phyloP scores from a whole-genome alignment of 2,329 filamentous ascomycete genomes.

The Scleromitrula shiraiana region DNA sequence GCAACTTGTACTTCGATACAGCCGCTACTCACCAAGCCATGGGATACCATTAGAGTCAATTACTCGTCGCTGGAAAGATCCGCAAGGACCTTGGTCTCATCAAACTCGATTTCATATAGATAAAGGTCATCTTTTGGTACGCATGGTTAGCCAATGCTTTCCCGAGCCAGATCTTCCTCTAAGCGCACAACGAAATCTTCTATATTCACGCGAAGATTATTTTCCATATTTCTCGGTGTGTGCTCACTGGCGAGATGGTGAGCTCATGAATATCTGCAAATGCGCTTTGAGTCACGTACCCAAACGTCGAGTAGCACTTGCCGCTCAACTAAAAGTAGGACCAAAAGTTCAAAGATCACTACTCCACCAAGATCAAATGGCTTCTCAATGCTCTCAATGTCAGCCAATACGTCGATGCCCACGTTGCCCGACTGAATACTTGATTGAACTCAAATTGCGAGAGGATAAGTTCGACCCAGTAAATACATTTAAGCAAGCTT shows the following conservation, averaged over 20 bases:
- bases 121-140: slow-evolving; percentile 47
- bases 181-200: slow-evolving; percentile 44
- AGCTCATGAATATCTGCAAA: slow-evolving; percentile 52
- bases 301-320: slow-evolving; percentile 32
- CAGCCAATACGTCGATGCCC: slow-evolving; percentile 53
- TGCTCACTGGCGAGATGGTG: slow-evolving; percentile 53
- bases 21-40: slow-evolving; percentile 38
- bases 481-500: slow-evolving; percentile 47
- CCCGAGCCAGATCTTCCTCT: slow-evolving; percentile 43
- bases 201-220: slow-evolving; percentile 53
- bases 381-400: slow-evolving; percentile 46
- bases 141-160: slow-evolving; percentile 46
- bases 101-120: slow-evolving; percentile 46
- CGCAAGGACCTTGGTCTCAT: slow-evolving; percentile 42
- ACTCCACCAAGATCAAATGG: slow-evolving; percentile 32
- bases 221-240: slow-evolving; percentile 55
- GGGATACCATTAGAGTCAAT: slow-evolving; percentile 41
- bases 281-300: slow-evolving; percentile 53
- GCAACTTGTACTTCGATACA: slow-evolving; percentile 45
- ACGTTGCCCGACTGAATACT: slow-evolving; percentile 53
- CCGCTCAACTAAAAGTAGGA: slow-evolving; percentile 26
- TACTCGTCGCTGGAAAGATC: slow-evolving; percentile 41
- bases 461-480: slow-evolving; percentile 43
- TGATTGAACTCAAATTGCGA: slow-evolving; percentile 50
- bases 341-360: slow-evolving; percentile 14